Percentiles rank a stretch among this genome's conserved stretches.
These are phyloP conservation scores for Clonostachys sp. DNA, from an alignment of 2,329 filamentous ascomycete genomes.

Conservation along the genomic window DNA sequence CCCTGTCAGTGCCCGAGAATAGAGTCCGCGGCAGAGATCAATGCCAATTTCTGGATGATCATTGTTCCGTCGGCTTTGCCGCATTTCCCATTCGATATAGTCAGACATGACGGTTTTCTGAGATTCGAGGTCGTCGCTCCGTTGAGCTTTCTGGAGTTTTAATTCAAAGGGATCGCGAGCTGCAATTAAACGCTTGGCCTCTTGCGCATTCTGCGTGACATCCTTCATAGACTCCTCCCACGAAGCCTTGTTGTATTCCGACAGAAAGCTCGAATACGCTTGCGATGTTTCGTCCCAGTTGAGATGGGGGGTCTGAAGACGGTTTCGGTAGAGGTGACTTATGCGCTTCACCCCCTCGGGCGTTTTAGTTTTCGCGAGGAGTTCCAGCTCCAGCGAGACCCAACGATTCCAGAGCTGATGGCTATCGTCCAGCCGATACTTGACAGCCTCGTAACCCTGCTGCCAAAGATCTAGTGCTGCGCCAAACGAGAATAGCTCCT, in stretches of 20 bases:
- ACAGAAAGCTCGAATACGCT: slow-evolving; percentile 70
- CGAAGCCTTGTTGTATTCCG: slow-evolving; percentile 63
- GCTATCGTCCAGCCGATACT: slow-evolving; percentile 72
- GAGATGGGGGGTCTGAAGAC: slow-evolving; percentile 67
- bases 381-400: slow-evolving; percentile 66
- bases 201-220: slow-evolving; percentile 56
- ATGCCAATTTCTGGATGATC: slow-evolving; percentile 37
- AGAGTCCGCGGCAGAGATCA: slow-evolving; percentile 61
- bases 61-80: slow-evolving; percentile 47
- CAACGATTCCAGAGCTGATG: slow-evolving; percentile 77
- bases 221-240: slow-evolving; percentile 73
- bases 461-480: slow-evolving; percentile 65
- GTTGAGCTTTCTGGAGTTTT: slow-evolving; percentile 54
- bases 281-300: slow-evolving; percentile 73
- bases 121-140: slow-evolving; percentile 49
- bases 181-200: slow-evolving; percentile 57
- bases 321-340: slow-evolving; percentile 64
- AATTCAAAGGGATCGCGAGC: slow-evolving; percentile 66
- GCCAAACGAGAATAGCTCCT: slow-evolving; percentile 67
- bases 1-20: slow-evolving; percentile 68
- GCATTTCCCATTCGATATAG: slow-evolving; percentile 84
- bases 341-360: slow-evolving; percentile 58
- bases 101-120: slow-evolving; percentile 50
- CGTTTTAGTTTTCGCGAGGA: slow-evolving; percentile 53
- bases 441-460: slow-evolving; percentile 66